phyloP scores from a whole-genome alignment of 805 yeast species.

The Blastobotrys attinorum region DNA sequence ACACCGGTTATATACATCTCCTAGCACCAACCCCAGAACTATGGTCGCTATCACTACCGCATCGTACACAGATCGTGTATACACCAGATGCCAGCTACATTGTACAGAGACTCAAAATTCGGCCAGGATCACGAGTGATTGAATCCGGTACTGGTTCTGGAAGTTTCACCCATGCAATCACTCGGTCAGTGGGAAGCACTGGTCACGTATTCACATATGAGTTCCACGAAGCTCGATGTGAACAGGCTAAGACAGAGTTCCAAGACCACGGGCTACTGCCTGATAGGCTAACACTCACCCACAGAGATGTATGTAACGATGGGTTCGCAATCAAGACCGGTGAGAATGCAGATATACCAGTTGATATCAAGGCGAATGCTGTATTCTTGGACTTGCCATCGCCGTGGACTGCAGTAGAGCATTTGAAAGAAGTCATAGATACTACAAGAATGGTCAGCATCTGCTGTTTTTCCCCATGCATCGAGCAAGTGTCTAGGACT shows the following conservation, averaged over 20 bases:
- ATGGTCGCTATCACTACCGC: conserved; percentile 95
- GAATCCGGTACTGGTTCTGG: conserved; percentile 99
- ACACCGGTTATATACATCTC: conserved; percentile 77
- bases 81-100: conserved; percentile 93
- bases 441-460: conserved; percentile 49
- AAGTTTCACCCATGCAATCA: conserved; percentile 86
- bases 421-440: conserved; percentile 53
- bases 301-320: conserved; percentile 83
- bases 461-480: conserved; percentile 96
- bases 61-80: conserved; percentile 94
- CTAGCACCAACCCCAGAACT: conserved; percentile 90
- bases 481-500: conserved; percentile 90
- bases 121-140: conserved; percentile 69
- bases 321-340: conserved; percentile 62
- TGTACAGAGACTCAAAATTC: conserved; percentile 68
- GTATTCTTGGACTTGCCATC: conserved; percentile 90
- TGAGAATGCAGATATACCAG: too few relatives aligned
- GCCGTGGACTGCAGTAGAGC: conserved; percentile 93
- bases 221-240: conserved; percentile 77
- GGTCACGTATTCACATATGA: conserved; percentile 81
- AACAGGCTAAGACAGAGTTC: conserved; percentile 74
- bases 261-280: conserved; percentile 59
- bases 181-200: conserved; percentile 56
- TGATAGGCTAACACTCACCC: conserved; percentile 59
- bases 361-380: conserved; percentile 50